Evolutionary conservation across 2,329 filamentous ascomycete genomes (phyloP), one percentile per base, ranked within the genome.

Genomic region (Fusarium bulbicola): DNA sequence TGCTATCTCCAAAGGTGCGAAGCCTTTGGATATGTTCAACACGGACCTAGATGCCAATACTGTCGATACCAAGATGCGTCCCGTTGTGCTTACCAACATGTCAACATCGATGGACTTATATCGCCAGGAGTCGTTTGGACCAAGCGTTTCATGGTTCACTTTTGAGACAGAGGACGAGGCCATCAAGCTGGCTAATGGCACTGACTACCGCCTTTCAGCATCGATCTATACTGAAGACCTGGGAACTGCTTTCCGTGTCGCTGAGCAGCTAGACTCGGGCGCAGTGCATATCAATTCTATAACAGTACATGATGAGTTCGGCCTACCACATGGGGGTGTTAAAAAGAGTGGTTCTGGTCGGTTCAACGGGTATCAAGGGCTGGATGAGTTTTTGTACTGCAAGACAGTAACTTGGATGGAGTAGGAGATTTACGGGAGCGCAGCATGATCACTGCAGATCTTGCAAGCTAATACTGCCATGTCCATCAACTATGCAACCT

Each of bases 381-480:
- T 57, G 53, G 39, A 57, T 46, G 53, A 57, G 39, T 46, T 46
- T 57, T 11, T 57, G 39, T 57, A 57, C 18, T 57, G 13, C 24
- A 57, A 57, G n/a, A 57, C 53, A 12, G 37, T 57, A 24, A 57
- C 53, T 21, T 57, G 53, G 53, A 57, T 57, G 53, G 53, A 57
- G 39, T 46, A 57, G 18, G 13, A 26, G 11, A 5, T 21, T 18
- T 6, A 11, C n/a, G 21, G 9, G 12, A 30, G 52, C 11, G 15
- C 11, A 16, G 21, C 28, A 20, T 32, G 21, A 15, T 56, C 2
- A 18, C 12, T 56, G 24, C 16, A 15, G 12, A 18, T 24, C 11
- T 20, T 7, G 11, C n/a, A n/a, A n/a, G n/a, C n/a, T n/a, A n/a
- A n/a, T 32, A 7, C 8, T 12, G 24, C 32, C 9, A 28, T n/a